These are phyloP conservation scores for Saussurea involucrata DNA, from an alignment of 129 eudicot genomes.

Conservation along the genomic window DNA sequence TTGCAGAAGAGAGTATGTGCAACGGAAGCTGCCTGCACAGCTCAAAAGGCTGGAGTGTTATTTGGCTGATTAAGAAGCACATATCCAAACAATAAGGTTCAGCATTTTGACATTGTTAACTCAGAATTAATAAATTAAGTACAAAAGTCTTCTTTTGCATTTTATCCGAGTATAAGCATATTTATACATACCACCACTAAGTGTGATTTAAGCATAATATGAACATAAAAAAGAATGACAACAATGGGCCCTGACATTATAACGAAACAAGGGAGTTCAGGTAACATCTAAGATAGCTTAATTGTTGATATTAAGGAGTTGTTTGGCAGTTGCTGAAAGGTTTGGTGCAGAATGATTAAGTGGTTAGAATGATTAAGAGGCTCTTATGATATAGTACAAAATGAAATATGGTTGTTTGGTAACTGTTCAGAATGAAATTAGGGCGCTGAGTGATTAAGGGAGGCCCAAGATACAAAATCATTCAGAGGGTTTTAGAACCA, in stretches of 20 bases:
- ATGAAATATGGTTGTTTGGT: no score
- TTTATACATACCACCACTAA: not conserved
- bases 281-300: not conserved
- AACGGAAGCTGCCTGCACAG: constrained; percentile 82
- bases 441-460: no score
- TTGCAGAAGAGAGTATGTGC: constrained; percentile 85
- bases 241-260: not conserved
- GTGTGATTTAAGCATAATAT: not conserved
- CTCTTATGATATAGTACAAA: no score
- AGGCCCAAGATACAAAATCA: no score
- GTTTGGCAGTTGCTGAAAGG: no score
- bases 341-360: no score
- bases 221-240: not conserved
- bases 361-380: no score
- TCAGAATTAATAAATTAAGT: not conserved
- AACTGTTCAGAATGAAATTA: no score
- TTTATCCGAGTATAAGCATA: not conserved
- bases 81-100: not conserved
- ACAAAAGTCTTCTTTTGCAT: not conserved
- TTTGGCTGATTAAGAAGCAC: not conserved
- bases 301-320: not conserved
- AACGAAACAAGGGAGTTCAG: not conserved
- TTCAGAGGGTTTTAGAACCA: no score
- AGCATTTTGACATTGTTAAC: not conserved
- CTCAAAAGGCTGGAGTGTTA: constrained; percentile 4